phyloP scores from a whole-genome alignment of 164 flowering plant species.

The Santalum album region DNA sequence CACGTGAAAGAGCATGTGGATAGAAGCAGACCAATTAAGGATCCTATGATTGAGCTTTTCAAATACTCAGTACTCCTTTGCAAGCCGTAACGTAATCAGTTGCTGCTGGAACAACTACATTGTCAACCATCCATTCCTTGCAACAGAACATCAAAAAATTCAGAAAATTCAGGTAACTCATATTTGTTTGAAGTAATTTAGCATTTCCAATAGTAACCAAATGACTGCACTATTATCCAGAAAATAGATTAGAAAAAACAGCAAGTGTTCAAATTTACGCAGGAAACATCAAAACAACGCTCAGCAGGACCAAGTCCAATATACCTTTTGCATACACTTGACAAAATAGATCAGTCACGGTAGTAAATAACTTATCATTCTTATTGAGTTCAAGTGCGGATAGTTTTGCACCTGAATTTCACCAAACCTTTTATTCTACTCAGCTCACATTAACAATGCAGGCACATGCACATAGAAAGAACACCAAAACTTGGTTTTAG shows the following conservation, averaged over 20 bases:
- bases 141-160: neutral
- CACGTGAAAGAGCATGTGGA: neutral
- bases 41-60: conserved; percentile 66
- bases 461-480: neutral
- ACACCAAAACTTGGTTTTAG: conserved; percentile 52
- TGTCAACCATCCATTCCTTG: conserved; percentile 89
- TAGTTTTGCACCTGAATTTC: conserved; percentile 45
- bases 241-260: too few species aligned
- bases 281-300: too few species aligned
- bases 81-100: conserved; percentile 56
- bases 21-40: conserved; percentile 52
- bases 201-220: neutral
- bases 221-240: too few species aligned
- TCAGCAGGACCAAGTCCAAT: too few species aligned
- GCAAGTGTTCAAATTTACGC: too few species aligned
- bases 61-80: conserved; percentile 66
- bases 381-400: conserved; percentile 89
- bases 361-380: conserved; percentile 29
- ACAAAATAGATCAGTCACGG: conserved; percentile 55
- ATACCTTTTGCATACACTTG: too few species aligned
- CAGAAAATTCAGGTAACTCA: too few species aligned
- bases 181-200: neutral
- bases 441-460: neutral
- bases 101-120: conserved; percentile 78
- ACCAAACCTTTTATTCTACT: neutral